A percentile compares a stretch with the other conserved stretches of the same genome.
These are phyloP conservation scores for Xylaria castorea DNA, from an alignment of 495 filamentous ascomycete genomes.

Conservation along the genomic window DNA sequence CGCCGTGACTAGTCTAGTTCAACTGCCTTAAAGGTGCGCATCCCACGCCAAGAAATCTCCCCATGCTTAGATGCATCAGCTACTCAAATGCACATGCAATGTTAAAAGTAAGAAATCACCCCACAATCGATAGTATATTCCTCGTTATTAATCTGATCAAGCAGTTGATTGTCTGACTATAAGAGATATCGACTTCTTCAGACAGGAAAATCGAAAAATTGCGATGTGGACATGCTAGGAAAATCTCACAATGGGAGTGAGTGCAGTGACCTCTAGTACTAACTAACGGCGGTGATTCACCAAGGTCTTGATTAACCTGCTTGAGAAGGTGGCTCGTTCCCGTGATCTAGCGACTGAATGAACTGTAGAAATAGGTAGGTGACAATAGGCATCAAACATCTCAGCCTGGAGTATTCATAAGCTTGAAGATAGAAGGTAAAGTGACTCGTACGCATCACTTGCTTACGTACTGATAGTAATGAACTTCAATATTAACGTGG, in stretches of 20 bases:
- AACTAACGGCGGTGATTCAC: neutral
- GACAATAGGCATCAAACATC: neutral
- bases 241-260: neutral
- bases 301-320: neutral
- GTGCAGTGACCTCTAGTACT: neutral
- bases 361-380: neutral
- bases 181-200: neutral
- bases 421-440: neutral
- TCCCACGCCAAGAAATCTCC: neutral
- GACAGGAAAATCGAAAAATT: neutral
- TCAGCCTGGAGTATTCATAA: constrained; percentile 6
- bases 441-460: neutral
- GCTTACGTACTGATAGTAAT: neutral
- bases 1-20: neutral
- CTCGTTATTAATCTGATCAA: neutral
- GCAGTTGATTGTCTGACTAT: neutral
- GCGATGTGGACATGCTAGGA: neutral
- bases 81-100: neutral
- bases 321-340: neutral
- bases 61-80: neutral
- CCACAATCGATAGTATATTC: neutral
- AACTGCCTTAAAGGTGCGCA: neutral
- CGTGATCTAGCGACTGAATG: neutral
- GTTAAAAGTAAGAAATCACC: neutral
- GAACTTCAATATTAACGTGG: neutral